phyloP scores from a whole-genome alignment of 2,329 filamentous ascomycete genomes.

The Stylonectria norvegica region DNA sequence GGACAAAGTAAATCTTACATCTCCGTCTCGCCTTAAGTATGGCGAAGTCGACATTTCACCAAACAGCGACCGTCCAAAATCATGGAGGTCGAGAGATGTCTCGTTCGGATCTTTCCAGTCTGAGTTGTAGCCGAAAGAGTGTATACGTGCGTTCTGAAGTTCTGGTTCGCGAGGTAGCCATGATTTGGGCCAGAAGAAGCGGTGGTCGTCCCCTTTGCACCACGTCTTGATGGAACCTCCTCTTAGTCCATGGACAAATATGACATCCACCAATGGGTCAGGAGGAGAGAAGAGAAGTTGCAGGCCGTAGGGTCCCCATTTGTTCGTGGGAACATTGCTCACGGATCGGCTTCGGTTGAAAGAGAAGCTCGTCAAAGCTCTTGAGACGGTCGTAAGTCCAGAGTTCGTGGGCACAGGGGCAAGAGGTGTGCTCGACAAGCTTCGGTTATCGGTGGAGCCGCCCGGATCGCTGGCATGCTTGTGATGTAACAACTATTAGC shows the following conservation, averaged over 20 bases:
- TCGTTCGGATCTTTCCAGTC: conserved; percentile 26
- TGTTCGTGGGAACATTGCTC: no score
- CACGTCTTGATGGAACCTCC: conserved; percentile 37
- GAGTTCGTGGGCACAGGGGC: no score
- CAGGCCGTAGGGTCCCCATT: no score
- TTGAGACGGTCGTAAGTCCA: conserved; percentile 3
- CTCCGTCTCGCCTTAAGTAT: conserved; percentile 25
- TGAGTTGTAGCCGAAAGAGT: conserved; percentile 35
- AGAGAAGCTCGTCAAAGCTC: conserved; percentile 3
- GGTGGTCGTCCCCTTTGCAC: conserved; percentile 24
- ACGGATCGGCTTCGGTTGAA: no score
- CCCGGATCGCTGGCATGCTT: no score
- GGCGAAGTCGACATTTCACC: conserved; percentile 26
- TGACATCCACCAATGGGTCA: conserved; percentile 27
- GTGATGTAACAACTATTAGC: no score
- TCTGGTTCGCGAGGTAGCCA: conserved; percentile 26
- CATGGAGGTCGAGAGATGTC: conserved; percentile 29
- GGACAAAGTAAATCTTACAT: no score
- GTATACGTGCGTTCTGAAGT: conserved; percentile 24
- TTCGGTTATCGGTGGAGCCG: no score
- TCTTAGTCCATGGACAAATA: conserved; percentile 42
- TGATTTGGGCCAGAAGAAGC: conserved; percentile 35
- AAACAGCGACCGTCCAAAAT: conserved; percentile 32
- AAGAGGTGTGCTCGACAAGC: no score
- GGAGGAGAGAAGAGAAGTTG: conserved; percentile 19